Percentiles rank a stretch among this genome's conserved stretches.
These are phyloP conservation scores for Iberis amara DNA, from an alignment of 441 rosid species.

Conservation along the genomic window DNA sequence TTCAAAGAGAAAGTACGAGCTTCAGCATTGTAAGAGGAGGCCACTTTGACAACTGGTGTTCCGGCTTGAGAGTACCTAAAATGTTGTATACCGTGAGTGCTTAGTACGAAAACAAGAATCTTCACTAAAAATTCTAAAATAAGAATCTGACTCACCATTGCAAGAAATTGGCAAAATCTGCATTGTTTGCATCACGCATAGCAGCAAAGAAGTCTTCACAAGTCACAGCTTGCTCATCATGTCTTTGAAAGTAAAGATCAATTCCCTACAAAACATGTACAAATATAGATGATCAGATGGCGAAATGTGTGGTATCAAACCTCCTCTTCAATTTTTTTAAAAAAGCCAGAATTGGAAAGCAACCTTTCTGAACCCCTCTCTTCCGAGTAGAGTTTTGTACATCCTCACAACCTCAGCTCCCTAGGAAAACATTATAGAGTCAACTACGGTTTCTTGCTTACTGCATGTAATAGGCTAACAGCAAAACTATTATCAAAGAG, in stretches of 20 bases:
- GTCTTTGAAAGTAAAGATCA: conserved; percentile 91
- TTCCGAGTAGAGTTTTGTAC: conserved; percentile 96
- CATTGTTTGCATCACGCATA: conserved; percentile 92
- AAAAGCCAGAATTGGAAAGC: conserved; percentile 17
- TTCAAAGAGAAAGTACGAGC: conserved; percentile 71
- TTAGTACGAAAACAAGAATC: conserved; percentile 15
- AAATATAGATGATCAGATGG: conserved; percentile 19
- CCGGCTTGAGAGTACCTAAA: conserved; percentile 97
- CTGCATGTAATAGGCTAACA: conserved; percentile 2
- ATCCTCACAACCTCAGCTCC: conserved; percentile 99
- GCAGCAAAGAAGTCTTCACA: conserved; percentile 96
- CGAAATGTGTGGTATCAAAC: neutral
- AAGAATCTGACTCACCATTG: conserved; percentile 46
- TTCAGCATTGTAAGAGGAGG: conserved; percentile 69
- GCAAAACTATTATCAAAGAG: conserved; percentile 5
- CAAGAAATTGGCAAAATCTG: conserved; percentile 88
- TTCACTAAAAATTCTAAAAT: conserved; percentile 2
- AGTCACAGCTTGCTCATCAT: conserved; percentile 96
- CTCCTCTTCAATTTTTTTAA: conserved; percentile 2
- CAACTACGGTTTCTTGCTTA: conserved; percentile 15
- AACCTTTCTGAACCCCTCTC: conserved; percentile 90
- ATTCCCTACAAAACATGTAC: conserved; percentile 57
- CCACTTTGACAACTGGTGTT: conserved; percentile 81
- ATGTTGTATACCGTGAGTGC: conserved; percentile 1
- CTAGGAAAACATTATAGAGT: conserved; percentile 35